phyloP scores from a whole-genome alignment of 2,329 filamentous ascomycete species.

The Beauveria rudraprayagi region DNA sequence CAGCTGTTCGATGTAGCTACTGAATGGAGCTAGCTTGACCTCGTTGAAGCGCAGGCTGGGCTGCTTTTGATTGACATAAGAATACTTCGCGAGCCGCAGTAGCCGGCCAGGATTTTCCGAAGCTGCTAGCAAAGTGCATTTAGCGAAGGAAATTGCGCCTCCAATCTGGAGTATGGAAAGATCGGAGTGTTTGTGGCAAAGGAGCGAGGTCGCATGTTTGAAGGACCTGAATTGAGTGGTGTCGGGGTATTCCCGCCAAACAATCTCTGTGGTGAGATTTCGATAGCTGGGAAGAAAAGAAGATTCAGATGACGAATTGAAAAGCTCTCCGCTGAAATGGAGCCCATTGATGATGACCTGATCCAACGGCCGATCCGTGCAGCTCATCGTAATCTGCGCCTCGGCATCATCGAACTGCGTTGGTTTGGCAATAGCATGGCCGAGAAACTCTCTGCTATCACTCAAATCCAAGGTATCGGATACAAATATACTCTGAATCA shows the following conservation, averaged over 20 bases:
- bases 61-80: constrained; percentile 18
- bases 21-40: background rate
- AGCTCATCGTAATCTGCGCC: constrained; percentile 37
- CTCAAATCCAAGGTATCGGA: constrained; percentile 28
- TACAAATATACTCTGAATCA: constrained; percentile 38
- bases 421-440: constrained; percentile 31
- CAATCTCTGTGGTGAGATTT: constrained; percentile 40
- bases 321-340: constrained; percentile 31
- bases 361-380: constrained; percentile 23
- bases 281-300: constrained; percentile 41
- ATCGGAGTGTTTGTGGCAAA: constrained; percentile 32
- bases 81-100: constrained; percentile 27
- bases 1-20: background rate
- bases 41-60: background rate
- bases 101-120: constrained; percentile 16
- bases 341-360: constrained; percentile 39
- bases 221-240: constrained; percentile 18
- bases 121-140: constrained; percentile 22
- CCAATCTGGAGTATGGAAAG: constrained; percentile 33
- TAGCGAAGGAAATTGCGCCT: constrained; percentile 15
- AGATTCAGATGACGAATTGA: constrained; percentile 17
- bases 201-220: constrained; percentile 21
- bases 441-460: constrained; percentile 28
- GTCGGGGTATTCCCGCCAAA: constrained; percentile 35
- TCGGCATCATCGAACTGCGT: constrained; percentile 30